These are phyloP conservation scores for Russula lepida DNA, from an alignment of 768 basidiomycete genomes.

Conservation along the genomic window DNA sequence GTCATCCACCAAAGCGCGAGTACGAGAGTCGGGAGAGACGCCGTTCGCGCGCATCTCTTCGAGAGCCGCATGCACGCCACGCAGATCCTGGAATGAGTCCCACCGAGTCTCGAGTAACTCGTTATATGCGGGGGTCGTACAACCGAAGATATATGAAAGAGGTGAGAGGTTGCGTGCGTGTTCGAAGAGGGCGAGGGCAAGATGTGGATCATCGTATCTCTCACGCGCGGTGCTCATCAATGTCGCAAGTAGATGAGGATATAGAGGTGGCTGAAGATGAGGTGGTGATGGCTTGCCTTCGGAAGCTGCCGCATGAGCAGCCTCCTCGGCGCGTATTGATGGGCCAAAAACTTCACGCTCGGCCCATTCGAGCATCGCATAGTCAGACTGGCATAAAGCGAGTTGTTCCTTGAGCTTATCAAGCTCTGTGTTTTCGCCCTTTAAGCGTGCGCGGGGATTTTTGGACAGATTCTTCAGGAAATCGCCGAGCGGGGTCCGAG, in stretches of 20 bases:
- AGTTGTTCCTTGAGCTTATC: conserved; percentile 70
- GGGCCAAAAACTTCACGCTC: conserved; percentile 58
- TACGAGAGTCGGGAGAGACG: conserved; percentile 51
- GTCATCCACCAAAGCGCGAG: conserved; percentile 51
- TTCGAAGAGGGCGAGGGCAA: conserved; percentile 76
- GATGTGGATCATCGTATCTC: conserved; percentile 68
- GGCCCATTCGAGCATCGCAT: conserved; percentile 68
- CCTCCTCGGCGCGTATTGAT: conserved; percentile 42
- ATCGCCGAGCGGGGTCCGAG: conserved; percentile 22
- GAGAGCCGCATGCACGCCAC: conserved; percentile 61
- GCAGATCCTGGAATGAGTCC: conserved; percentile 73
- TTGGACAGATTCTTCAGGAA: conserved; percentile 51
- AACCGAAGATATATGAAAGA: conserved; percentile 81
- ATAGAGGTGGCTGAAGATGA: conserved; percentile 49
- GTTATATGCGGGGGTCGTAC: conserved; percentile 81
- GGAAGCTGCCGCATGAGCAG: conserved; percentile 33
- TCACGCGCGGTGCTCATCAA: conserved; percentile 76
- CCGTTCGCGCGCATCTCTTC: conserved; percentile 81
- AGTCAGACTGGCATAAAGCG: conserved; percentile 57
- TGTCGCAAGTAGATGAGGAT: conserved; percentile 66
- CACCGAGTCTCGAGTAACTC: conserved; percentile 83
- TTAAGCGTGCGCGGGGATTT: conserved; percentile 28
- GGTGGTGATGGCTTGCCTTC: conserved; percentile 19
- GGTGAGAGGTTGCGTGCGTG: conserved; percentile 68
- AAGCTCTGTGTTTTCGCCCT: conserved; percentile 33